Percentiles rank a stretch among this genome's conserved stretches.
Evolutionary conservation across 2,329 filamentous ascomycete species (phyloP).

Genomic region (Xylaria sp.): DNA sequence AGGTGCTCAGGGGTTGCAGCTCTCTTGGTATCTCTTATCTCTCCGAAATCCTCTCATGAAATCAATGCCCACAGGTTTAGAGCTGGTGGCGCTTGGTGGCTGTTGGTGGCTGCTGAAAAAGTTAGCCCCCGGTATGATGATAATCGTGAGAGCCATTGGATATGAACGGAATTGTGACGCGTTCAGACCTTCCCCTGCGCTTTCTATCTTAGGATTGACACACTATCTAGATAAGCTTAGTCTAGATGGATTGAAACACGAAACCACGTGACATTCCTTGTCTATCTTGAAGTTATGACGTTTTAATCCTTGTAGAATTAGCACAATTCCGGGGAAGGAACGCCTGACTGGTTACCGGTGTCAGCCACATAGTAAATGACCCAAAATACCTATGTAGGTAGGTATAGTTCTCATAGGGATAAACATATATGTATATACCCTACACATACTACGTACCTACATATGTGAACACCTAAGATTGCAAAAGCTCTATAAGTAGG

Average conservation of each 20-base stretch:
- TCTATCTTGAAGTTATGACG: neutral
- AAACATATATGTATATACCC: no score
- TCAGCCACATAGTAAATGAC: no score
- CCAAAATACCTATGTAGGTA: no score
- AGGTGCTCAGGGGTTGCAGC: neutral
- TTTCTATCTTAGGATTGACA: slow-evolving; percentile 8
- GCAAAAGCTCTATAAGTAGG: no score
- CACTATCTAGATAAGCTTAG: neutral
- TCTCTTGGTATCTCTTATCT: neutral
- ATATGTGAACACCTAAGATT: no score
- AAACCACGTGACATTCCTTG: slow-evolving; percentile 26
- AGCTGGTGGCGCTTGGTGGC: neutral
- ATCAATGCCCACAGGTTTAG: neutral
- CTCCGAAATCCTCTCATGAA: neutral
- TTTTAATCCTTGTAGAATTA: no score
- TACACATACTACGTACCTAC: no score
- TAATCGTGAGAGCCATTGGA: neutral
- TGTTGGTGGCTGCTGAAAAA: neutral
- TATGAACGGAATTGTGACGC: slow-evolving; percentile 1
- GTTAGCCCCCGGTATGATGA: neutral
- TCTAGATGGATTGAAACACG: slow-evolving; percentile 3
- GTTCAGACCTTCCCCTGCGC: neutral
- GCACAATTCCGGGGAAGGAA: no score
- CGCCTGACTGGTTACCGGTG: no score
- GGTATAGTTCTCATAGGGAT: no score